Evolutionary conservation across 2,329 filamentous ascomycete species (phyloP).

Genomic region (Aspergillus melleus): DNA sequence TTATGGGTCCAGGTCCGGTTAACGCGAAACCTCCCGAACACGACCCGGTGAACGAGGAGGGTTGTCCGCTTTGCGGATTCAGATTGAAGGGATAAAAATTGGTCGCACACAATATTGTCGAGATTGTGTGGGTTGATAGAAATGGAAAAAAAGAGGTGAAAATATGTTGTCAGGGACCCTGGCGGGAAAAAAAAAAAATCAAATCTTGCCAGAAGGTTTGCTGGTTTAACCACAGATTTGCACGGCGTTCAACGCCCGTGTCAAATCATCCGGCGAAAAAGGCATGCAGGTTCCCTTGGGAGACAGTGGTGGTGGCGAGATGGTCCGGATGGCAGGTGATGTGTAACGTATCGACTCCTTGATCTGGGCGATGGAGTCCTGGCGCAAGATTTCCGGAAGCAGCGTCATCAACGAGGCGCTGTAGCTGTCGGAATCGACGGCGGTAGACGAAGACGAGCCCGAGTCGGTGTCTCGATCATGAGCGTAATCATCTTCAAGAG

Average conservation of each 20-base stretch:
- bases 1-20: background rate
- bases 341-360: conserved; percentile 36
- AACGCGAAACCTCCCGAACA: background rate
- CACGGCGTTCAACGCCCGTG: conserved; percentile 38
- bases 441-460: conserved; percentile 38
- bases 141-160: conserved; percentile 2
- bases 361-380: conserved; percentile 29
- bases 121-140: background rate
- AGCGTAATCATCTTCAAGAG: conserved; percentile 15
- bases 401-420: conserved; percentile 38
- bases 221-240: conserved; percentile 28
- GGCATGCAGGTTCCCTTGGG: conserved; percentile 29
- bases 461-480: conserved; percentile 27
- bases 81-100: background rate
- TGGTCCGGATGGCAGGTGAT: conserved; percentile 30
- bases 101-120: conserved; percentile 7
- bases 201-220: conserved; percentile 10
- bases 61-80: background rate
- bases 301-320: conserved; percentile 25
- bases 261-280: conserved; percentile 38
- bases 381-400: conserved; percentile 26
- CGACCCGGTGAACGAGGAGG: background rate
- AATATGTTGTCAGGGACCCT: background rate
- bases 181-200: conserved; percentile 5
- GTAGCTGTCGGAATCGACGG: conserved; percentile 36